Percentiles rank a stretch among this genome's conserved stretches.
These are phyloP conservation scores for Nasturtium officinale DNA, from an alignment of 345 rosid genomes.

Conservation along the genomic window DNA sequence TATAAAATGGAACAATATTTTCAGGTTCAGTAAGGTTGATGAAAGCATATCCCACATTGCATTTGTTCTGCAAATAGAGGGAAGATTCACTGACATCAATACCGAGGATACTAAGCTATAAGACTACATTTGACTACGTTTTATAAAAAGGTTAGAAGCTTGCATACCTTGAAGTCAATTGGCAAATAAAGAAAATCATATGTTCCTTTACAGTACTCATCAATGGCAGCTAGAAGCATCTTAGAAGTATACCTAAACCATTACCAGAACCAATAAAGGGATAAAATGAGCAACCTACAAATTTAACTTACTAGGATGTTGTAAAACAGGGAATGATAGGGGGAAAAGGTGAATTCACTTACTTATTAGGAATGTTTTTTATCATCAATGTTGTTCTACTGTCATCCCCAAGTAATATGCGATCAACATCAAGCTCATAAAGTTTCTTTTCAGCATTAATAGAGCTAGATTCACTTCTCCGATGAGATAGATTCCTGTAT, in stretches of 20 bases:
- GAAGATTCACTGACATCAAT: not conserved
- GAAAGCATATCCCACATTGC: constrained; percentile 93
- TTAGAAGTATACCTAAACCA: constrained; percentile 69
- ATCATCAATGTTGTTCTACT: constrained; percentile 90
- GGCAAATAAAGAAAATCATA: constrained; percentile 81
- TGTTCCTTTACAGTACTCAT: constrained; percentile 73
- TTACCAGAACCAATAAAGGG: constrained; percentile 4
- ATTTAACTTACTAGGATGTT: not conserved
- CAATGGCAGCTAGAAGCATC: constrained; percentile 83
- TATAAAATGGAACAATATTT: constrained; percentile 68
- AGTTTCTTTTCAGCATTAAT: constrained; percentile 77
- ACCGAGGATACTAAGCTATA: constrained; percentile 7
- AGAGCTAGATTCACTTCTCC: constrained; percentile 69
- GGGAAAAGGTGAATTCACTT: constrained; percentile 24
- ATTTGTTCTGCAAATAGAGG: constrained; percentile 65
- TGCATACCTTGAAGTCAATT: constrained; percentile 75
- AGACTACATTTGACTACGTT: not conserved
- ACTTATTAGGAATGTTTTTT: constrained; percentile 97
- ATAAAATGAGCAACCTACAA: constrained; percentile 5
- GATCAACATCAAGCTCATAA: constrained; percentile 85
- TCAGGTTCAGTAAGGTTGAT: constrained; percentile 80
- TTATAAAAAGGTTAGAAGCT: constrained; percentile 12
- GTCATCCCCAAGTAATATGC: constrained; percentile 78
- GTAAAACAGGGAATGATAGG: not conserved
- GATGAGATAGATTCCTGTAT: constrained; percentile 62